A percentile compares a stretch with the other conserved stretches of the same genome.
Evolutionary conservation across 192 early-diverging fungal genomes (phyloP).

Genomic region (Ambispora gerdemannii): DNA sequence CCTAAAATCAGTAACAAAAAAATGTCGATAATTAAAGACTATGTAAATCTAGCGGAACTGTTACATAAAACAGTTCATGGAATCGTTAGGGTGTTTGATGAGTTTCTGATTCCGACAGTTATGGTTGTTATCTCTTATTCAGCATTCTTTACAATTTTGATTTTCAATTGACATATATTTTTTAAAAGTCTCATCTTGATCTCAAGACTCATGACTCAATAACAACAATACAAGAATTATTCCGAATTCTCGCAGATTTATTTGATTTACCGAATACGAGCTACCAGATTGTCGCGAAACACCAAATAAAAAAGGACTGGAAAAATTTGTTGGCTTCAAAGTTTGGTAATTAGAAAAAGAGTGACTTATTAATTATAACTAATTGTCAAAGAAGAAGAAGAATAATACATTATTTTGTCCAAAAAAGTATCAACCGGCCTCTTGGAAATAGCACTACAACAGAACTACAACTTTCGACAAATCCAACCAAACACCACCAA

Average conservation of each 20-base stretch:
- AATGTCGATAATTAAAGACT: no score
- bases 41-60: neutral
- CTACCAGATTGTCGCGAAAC: no score
- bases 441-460: neutral
- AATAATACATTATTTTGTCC: no score
- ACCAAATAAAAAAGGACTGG: conserved; percentile 2
- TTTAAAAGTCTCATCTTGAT: neutral
- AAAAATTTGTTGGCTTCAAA: conserved; percentile 4
- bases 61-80: neutral
- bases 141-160: no score
- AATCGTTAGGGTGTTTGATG: neutral
- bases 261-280: neutral
- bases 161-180: no score
- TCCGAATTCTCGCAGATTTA: neutral
- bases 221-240: neutral
- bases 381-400: no score
- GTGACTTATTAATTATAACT: no score
- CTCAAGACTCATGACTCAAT: neutral
- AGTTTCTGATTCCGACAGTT: conserved; percentile 13
- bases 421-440: conserved; percentile 1
- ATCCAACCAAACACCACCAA: neutral
- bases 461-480: neutral
- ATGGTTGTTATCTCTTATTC: no score
- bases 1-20: no score
- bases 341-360: neutral